A percentile compares a stretch with the other conserved stretches of the same genome.
Evolutionary conservation across 345 rosid species (phyloP).

Genomic region (Eucalyptus sp.): DNA sequence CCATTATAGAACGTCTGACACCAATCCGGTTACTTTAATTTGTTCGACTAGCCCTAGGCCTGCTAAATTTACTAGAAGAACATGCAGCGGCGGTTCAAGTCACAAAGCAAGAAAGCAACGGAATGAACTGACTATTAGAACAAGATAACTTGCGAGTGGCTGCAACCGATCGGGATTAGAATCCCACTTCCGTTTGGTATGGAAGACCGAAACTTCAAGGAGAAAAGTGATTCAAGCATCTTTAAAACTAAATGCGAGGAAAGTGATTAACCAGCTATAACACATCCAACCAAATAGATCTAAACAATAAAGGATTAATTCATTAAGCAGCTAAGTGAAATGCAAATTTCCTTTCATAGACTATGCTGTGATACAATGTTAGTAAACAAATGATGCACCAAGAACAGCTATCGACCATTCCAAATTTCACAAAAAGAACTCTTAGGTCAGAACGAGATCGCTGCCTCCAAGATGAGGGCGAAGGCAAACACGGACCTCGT

Average conservation of each 20-base stretch:
- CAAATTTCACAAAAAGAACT: neutral
- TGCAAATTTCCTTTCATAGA: neutral
- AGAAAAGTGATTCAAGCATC: neutral
- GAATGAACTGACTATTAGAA: neutral
- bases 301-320: neutral
- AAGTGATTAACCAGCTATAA: neutral
- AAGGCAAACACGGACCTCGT: slow-evolving; percentile 91
- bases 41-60: neutral
- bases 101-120: neutral
- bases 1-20: neutral
- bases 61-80: neutral
- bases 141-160: neutral
- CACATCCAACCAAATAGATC: neutral
- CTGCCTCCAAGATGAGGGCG: slow-evolving; percentile 66
- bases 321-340: neutral
- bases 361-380: neutral
- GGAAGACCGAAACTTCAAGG: neutral
- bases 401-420: neutral
- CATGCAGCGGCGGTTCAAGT: neutral
- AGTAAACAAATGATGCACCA: neutral
- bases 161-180: neutral
- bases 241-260: neutral
- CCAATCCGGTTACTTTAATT: neutral
- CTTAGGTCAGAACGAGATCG: slow-evolving; percentile 71
- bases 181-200: neutral